Conservation (phyloP, 2,329 filamentous ascomycete genomes). For the Fusarium algeriense region DNA sequence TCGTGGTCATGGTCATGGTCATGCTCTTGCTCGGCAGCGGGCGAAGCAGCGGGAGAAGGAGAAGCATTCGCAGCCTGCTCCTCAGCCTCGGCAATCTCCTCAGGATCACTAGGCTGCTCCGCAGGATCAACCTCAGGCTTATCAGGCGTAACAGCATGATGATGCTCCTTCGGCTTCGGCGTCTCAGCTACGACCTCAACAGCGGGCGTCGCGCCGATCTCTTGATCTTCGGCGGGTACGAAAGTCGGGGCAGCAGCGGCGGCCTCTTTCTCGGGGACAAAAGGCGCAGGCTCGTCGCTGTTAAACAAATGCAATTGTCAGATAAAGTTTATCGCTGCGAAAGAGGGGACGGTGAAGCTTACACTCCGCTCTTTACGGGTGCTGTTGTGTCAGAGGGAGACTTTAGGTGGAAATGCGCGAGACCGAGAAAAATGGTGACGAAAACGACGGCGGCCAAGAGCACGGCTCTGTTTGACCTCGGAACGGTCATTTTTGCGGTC, state of each 20-base stretch:
- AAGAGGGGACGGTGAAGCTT: neutral
- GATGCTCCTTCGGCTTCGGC: neutral
- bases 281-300: slow-evolving; percentile 25
- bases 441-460: slow-evolving; percentile 28
- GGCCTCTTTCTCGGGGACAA: slow-evolving; percentile 28
- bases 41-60: neutral
- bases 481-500: slow-evolving; percentile 20
- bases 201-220: slow-evolving; percentile 6
- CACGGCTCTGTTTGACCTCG: slow-evolving; percentile 29
- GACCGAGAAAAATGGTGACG: slow-evolving; percentile 28
- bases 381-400: slow-evolving; percentile 14
- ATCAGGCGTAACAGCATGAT: neutral
- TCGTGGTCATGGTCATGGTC: neutral
- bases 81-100: slow-evolving; percentile 20
- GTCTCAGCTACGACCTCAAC: slow-evolving; percentile 5
- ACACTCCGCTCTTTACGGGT: slow-evolving; percentile 15
- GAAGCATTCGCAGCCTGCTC: neutral
- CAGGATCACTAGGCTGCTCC: slow-evolving; percentile 16
- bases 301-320: neutral
- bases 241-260: slow-evolving; percentile 18
- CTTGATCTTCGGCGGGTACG: slow-evolving; percentile 17
- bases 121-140: slow-evolving; percentile 10
- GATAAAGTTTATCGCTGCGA: neutral
- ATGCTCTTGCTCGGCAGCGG: neutral
- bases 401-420: slow-evolving; percentile 29